These are phyloP conservation scores for Nothophytophthora sp. DNA, from an alignment of 352 stramenopile species.

Conservation along the genomic window DNA sequence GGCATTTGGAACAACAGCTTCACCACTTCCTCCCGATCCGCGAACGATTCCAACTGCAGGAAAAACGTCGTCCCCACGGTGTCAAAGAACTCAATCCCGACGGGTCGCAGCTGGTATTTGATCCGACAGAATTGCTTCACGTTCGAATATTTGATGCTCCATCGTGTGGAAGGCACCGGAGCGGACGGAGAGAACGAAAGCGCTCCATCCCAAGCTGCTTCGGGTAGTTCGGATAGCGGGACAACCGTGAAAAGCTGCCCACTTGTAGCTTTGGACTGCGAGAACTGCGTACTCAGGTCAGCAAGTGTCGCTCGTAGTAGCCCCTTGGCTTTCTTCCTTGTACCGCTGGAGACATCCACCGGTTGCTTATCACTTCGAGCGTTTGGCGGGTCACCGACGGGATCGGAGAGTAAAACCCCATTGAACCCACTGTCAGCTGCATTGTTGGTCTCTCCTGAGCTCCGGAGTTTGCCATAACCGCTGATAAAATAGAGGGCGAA, in stretches of 20 bases:
- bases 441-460: slow-evolving; percentile 5
- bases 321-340: slow-evolving; percentile 55
- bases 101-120: slow-evolving; percentile 76
- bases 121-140: slow-evolving; percentile 81
- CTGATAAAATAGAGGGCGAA: slow-evolving; percentile 70
- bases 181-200: background rate
- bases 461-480: slow-evolving; percentile 58
- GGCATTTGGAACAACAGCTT: slow-evolving; percentile 81
- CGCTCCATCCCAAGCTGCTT: background rate
- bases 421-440: background rate
- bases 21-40: slow-evolving; percentile 64
- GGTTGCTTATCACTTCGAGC: slow-evolving; percentile 10
- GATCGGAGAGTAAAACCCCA: too few relatives aligned
- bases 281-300: slow-evolving; percentile 52
- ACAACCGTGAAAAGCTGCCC: slow-evolving; percentile 52
- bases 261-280: slow-evolving; percentile 30
- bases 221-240: slow-evolving; percentile 12
- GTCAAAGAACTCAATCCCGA: slow-evolving; percentile 81
- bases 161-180: slow-evolving; percentile 28
- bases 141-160: slow-evolving; percentile 62
- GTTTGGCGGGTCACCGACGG: too few relatives aligned
- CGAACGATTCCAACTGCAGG: slow-evolving; percentile 56
- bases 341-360: slow-evolving; percentile 1
- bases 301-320: slow-evolving; percentile 51
- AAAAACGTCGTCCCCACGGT: slow-evolving; percentile 71